Percentiles rank a stretch among this genome's conserved stretches.
These are phyloP conservation scores for Coelastrella sp. DNA, from an alignment of 139 green algal species.

Conservation along the genomic window DNA sequence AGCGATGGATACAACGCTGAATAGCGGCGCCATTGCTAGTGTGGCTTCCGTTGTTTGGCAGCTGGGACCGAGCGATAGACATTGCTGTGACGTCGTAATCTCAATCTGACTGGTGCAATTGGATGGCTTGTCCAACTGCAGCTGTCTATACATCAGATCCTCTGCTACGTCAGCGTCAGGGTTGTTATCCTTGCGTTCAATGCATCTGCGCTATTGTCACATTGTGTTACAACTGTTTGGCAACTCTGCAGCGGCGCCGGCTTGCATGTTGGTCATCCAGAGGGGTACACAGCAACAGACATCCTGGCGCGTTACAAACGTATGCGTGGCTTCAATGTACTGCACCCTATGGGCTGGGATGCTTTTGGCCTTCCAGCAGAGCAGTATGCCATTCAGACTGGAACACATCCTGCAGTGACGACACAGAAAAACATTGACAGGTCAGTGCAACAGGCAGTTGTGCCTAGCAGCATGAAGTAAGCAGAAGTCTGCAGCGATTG, in stretches of 20 bases:
- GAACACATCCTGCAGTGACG: conserved; percentile 93
- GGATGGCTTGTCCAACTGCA: too few species aligned
- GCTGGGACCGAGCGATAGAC: too few species aligned
- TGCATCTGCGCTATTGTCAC: not conserved
- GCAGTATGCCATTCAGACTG: conserved; percentile 98
- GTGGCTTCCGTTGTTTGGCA: too few species aligned
- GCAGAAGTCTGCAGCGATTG: conserved; percentile 65
- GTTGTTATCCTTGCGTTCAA: not conserved
- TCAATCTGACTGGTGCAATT: too few species aligned
- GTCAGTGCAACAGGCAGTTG: not conserved
- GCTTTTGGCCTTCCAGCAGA: conserved; percentile 98
- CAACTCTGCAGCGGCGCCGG: conserved; percentile 68
- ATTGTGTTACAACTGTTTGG: not conserved
- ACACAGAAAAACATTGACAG: conserved; percentile 89
- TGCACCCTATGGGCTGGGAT: conserved; percentile 99
- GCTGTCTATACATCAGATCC: too few species aligned
- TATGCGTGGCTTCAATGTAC: conserved; percentile 96
- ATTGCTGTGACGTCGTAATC: too few species aligned
- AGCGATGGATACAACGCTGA: too few species aligned
- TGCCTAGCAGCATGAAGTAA: not conserved
- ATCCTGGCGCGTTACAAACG: conserved; percentile 98
- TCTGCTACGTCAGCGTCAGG: too few species aligned
- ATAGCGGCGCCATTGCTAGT: too few species aligned
- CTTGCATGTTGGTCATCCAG: conserved; percentile 92
- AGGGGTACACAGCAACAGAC: conserved; percentile 97